These are phyloP conservation scores for Tulasnella sp. DNA, from an alignment of 768 basidiomycete genomes.

Conservation along the genomic window DNA sequence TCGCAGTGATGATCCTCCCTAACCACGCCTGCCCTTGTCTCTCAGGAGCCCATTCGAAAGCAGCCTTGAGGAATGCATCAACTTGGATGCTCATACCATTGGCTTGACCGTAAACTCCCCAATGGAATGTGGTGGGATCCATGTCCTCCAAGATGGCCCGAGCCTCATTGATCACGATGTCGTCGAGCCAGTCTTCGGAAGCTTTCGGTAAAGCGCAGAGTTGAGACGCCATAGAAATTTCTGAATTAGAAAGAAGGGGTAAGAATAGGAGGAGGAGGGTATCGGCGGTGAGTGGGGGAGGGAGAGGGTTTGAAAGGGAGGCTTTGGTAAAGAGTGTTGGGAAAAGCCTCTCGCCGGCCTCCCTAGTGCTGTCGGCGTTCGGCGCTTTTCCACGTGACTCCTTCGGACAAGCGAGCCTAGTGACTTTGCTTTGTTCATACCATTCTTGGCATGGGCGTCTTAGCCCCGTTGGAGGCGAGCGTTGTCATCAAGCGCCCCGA, in stretches of 20 bases:
- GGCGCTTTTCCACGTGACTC: constrained; percentile 7
- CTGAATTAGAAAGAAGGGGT: not conserved
- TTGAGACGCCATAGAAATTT: not conserved
- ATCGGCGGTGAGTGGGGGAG: not conserved
- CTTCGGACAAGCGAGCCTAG: not conserved
- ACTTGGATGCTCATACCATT: not conserved
- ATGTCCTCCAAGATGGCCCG: constrained; percentile 8
- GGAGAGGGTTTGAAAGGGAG: not conserved
- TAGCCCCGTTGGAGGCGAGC: not conserved
- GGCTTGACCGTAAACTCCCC: not conserved
- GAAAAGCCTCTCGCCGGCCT: not conserved
- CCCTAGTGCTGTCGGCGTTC: not conserved
- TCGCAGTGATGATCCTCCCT: constrained; percentile 6
- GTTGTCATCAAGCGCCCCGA: not conserved
- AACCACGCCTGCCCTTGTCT: not conserved
- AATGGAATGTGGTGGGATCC: constrained; percentile 1
- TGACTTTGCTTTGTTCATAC: not conserved
- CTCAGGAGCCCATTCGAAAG: constrained; percentile 8
- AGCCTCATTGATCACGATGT: constrained; percentile 8
- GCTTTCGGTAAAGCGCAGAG: constrained; percentile 8
- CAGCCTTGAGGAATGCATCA: not conserved
- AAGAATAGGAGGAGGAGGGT: not conserved
- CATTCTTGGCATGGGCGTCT: constrained; percentile 7
- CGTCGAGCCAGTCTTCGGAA: not conserved
- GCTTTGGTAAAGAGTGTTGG: not conserved